These are phyloP conservation scores for Trichosanthes cucumerina DNA, from an alignment of 306 rosid species.

Conservation along the genomic window DNA sequence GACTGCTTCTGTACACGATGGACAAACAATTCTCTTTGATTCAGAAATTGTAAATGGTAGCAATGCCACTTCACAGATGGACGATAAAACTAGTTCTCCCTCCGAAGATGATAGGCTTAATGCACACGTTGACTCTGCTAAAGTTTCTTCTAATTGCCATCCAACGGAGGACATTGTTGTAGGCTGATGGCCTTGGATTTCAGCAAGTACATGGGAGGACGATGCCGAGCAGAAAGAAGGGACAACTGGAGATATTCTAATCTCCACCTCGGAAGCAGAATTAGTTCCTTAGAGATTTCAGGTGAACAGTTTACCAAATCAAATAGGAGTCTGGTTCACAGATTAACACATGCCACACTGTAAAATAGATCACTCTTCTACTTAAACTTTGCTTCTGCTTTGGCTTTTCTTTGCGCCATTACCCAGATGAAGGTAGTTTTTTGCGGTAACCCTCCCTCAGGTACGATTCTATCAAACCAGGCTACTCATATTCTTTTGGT, in stretches of 20 bases:
- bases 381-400: slow-evolving; percentile 25
- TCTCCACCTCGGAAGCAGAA: slow-evolving; percentile 14
- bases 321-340: slow-evolving; percentile 23
- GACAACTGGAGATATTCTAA: slow-evolving; percentile 1
- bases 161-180: not conserved
- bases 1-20: slow-evolving; percentile 11
- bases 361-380: slow-evolving; percentile 21
- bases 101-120: not conserved
- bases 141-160: not conserved
- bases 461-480: slow-evolving; percentile 39
- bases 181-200: slow-evolving; percentile 20
- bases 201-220: slow-evolving; percentile 14
- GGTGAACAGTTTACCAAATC: slow-evolving; percentile 20
- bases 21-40: slow-evolving; percentile 7
- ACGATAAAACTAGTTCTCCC: not conserved
- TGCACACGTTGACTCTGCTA: not conserved
- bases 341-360: slow-evolving; percentile 27
- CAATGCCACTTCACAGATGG: not conserved
- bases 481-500: slow-evolving; percentile 30
- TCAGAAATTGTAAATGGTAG: slow-evolving; percentile 10
- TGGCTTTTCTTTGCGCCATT: slow-evolving; percentile 36
- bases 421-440: slow-evolving; percentile 21
- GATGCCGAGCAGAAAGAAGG: slow-evolving; percentile 14
- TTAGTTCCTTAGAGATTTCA: slow-evolving; percentile 9
- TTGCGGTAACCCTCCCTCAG: slow-evolving; percentile 31